Base-by-base conservation (phyloP, 179 eudicot species). In the Heliamphora pulchella region DNA sequence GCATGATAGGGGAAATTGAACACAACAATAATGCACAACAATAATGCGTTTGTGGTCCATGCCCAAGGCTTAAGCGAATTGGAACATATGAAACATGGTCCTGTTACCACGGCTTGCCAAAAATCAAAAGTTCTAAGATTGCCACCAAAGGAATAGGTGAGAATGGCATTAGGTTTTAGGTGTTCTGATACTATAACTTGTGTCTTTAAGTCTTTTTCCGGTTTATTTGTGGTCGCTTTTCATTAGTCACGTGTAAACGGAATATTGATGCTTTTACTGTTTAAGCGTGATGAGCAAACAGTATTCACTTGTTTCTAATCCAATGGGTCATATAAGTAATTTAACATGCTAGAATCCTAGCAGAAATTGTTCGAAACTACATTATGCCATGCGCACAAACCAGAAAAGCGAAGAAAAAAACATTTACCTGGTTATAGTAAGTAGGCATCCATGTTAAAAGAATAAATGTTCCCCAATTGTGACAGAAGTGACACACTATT, bases 391-490 rank as follows among this genome's bases (percentile, higher is more conserved):
- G 67, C 71, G 65, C 67, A 8, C 50, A 81, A 57, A 70, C 2
- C 47, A 14, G 61, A 75, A 47, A 53, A 46, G 74, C 48, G 9
- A 46, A 53, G 44, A 53, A 62, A 63, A 66, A 58, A 44, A 50
- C 17, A 74, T 31, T 7, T 79, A 92, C 99, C 97, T 96, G 99
- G 84, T 96, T 89, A 79, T 96, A 96, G 67, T 96, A 96, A 10
- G 99, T 96, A 10, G 99, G 99, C 99, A 96, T 96, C 99, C 99
- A 96, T 46, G 99, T 96, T 22, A 96, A 91, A 74, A 96, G 84
- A 74, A 96, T 96, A 80, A 96, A 96, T n/a, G 99, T 96, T 72
- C 99, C 99, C 97, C 97, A 96, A 71, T 96, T 96, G 84, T 96
- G 99, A 85, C 99, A 96, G 87, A 96, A 96, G 76, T 96, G 99